Evolutionary conservation across 345 rosid species (phyloP), one percentile per base, ranked within the genome.

Genomic region (Reutealis trisperma): DNA sequence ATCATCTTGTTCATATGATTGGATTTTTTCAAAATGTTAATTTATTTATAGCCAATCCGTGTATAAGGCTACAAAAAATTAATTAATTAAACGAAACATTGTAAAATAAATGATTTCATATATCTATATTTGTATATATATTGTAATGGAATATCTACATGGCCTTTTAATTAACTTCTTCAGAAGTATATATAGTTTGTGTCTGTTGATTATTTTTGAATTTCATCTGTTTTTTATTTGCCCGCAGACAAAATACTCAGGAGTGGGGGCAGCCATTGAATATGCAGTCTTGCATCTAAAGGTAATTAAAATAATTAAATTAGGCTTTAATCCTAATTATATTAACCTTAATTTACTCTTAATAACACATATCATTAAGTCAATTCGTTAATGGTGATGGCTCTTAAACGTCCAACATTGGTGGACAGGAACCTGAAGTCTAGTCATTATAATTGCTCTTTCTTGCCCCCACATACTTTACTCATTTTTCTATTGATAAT

Each of bases 261-360:
- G 92, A 52, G 88, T 78, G 61, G 99, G 97, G 70, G 97, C 99
- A 0, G 98, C 99, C 85, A 88, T 96, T 80, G 99, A 96, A 88
- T 96, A 96, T 80, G 97, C 99, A 27, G 85, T 96, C 47, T 66
- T 94, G 86, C 97, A 93, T 83, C 90, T 96, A 62, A 93, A 88
- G 90, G 99, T 96, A 79, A 81, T 4, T 37, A 37, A 37, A 37
- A 37, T 37, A 41, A 9, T 8, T 47, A 64, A 19, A 4, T 6
- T 75, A n/a, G 41, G 6, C 6, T 37, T 37, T 4, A 37, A 37
- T 37, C 41, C 41, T 9, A 54, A 54, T 6, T 54, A 21, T 9
- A n/a, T 24, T 22, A 69, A 41, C 41, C 22, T 72, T 37, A 37
- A 37, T 3, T 55, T 62, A 54, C 41, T 8, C 9, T 66, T 72